Evolutionary conservation across 331 rosid genomes (phyloP).

Genomic region (Prunus yedoensis): DNA sequence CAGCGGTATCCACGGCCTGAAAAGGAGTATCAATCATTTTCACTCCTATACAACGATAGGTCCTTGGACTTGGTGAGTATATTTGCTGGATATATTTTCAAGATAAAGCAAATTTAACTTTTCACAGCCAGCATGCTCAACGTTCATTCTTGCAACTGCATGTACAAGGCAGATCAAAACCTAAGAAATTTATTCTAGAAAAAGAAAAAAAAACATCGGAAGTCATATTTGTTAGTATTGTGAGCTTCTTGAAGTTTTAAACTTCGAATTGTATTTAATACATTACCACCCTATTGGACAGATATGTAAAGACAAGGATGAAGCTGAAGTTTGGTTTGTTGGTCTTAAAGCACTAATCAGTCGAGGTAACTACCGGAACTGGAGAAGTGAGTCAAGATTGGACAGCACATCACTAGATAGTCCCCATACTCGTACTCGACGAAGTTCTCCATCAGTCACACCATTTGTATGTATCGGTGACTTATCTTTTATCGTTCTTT

Average conservation of each 20-base stretch:
- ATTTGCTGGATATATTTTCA: neutral
- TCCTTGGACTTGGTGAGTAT: constrained; percentile 92
- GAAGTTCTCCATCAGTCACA: constrained; percentile 55
- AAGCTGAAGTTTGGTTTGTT: constrained; percentile 95
- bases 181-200: neutral
- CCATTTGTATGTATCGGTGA: constrained; percentile 59
- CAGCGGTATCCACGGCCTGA: constrained; percentile 96
- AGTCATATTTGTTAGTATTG: constrained; percentile 14
- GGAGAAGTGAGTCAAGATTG: constrained; percentile 52
- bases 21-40: constrained; percentile 96
- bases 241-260: too few species aligned
- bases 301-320: constrained; percentile 99
- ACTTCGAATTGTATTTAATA: constrained; percentile 13
- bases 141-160: neutral
- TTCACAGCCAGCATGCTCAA: constrained; percentile 8
- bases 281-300: constrained; percentile 39
- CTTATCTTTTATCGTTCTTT: constrained; percentile 14
- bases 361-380: constrained; percentile 51
- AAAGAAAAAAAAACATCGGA: neutral
- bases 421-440: constrained; percentile 52
- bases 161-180: neutral
- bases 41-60: constrained; percentile 76
- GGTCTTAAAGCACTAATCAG: constrained; percentile 82
- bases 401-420: constrained; percentile 56
- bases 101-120: neutral